phyloP scores from a whole-genome alignment of 345 rosid genomes.

The Passiflora organensis region DNA sequence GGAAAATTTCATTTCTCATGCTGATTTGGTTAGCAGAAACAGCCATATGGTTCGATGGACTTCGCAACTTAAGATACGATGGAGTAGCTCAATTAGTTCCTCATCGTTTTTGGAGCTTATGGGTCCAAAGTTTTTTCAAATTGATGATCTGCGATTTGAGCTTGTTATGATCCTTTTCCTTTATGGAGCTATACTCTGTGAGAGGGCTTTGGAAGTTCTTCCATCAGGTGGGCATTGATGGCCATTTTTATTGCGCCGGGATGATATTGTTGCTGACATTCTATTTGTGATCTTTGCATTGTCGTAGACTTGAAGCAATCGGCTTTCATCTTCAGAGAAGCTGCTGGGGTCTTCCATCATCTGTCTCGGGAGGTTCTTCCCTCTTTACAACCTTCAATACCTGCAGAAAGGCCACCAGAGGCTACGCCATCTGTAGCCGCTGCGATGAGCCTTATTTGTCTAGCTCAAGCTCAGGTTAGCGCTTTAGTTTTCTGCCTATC shows the following conservation, averaged over 20 bases:
- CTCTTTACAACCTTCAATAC: constrained; percentile 30
- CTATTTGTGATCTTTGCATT: constrained; percentile 5
- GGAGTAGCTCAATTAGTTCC: constrained; percentile 55
- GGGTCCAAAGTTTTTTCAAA: constrained; percentile 54
- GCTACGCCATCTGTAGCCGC: constrained; percentile 44
- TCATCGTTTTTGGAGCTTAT: constrained; percentile 46
- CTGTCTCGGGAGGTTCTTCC: constrained; percentile 54
- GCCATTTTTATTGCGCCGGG: background rate
- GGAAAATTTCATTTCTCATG: constrained; percentile 51
- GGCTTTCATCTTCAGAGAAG: constrained; percentile 61
- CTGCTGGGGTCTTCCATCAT: constrained; percentile 66
- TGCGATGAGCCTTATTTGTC: constrained; percentile 58
- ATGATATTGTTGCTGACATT: background rate
- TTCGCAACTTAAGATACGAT: constrained; percentile 57
- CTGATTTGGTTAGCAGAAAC: constrained; percentile 32
- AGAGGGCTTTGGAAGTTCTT: constrained; percentile 59
- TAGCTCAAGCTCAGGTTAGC: constrained; percentile 86
- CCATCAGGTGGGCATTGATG: constrained; percentile 39
- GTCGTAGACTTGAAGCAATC: constrained; percentile 51
- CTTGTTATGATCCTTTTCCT: constrained; percentile 55
- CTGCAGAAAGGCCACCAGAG: constrained; percentile 55
- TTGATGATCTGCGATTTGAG: constrained; percentile 58
- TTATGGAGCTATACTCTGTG: constrained; percentile 54
- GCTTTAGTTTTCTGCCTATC: background rate
- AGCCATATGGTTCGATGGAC: constrained; percentile 27